Evolutionary conservation across 2,329 filamentous ascomycete genomes (phyloP).

Genomic region (Coniochaeta ligniaria): DNA sequence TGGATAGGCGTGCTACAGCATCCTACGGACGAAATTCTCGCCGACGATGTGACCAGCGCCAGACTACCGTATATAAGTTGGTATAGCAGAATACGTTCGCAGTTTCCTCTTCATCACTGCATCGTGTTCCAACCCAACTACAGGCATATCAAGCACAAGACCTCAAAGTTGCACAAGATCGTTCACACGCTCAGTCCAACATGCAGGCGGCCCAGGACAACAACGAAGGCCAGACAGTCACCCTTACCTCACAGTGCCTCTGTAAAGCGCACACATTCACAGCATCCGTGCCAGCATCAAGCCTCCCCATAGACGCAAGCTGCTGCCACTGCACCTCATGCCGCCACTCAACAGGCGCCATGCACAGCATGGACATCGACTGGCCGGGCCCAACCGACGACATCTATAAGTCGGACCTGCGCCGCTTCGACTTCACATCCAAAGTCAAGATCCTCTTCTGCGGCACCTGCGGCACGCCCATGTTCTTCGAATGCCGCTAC

Average conservation of each 20-base stretch:
- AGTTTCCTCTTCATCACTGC: not conserved
- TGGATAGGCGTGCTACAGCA: not conserved
- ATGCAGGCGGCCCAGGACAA: not conserved
- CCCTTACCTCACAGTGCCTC: constrained; percentile 33
- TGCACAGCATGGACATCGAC: constrained; percentile 25
- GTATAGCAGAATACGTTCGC: not conserved
- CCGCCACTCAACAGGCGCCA: constrained; percentile 33
- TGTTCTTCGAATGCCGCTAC: constrained; percentile 31
- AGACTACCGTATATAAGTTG: not conserved
- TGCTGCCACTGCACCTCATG: constrained; percentile 45
- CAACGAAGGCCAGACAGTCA: constrained; percentile 7
- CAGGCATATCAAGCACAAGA: not conserved
- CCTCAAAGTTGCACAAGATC: too few species aligned
- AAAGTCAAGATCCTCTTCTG: constrained; percentile 31
- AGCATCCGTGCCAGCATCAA: constrained; percentile 19
- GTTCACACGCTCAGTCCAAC: too few species aligned
- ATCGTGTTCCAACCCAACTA: not conserved
- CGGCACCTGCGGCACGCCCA: constrained; percentile 30
- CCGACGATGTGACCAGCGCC: not conserved
- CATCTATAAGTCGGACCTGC: constrained; percentile 22
- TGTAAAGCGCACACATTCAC: constrained; percentile 35
- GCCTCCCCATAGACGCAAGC: constrained; percentile 31
- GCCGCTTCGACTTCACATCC: constrained; percentile 27
- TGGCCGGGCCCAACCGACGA: constrained; percentile 28
- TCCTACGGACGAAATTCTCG: not conserved